phyloP scores from a whole-genome alignment of 1,284 basidiomycete genomes.

The Melampsora larici-populina region DNA sequence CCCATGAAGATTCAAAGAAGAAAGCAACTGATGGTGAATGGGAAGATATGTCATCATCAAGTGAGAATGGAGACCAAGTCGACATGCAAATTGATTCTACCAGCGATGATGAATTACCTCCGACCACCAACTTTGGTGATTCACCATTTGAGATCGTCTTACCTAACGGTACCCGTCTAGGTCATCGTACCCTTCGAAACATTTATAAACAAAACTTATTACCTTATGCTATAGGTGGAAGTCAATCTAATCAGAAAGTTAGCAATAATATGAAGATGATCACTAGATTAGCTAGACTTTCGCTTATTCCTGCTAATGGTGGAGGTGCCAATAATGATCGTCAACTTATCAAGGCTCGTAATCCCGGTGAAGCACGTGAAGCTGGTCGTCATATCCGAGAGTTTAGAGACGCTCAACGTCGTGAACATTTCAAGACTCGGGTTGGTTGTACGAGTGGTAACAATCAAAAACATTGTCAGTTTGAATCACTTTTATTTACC shows the following conservation, averaged over 20 bases:
- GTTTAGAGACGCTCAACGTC: slow-evolving; percentile 73
- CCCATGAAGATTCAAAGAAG: slow-evolving; percentile 58
- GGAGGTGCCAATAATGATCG: neutral
- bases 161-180: slow-evolving; percentile 85
- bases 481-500: neutral
- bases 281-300: slow-evolving; percentile 23
- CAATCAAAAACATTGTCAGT: slow-evolving; percentile 67
- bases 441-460: slow-evolving; percentile 72
- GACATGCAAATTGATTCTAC: slow-evolving; percentile 45
- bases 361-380: slow-evolving; percentile 87
- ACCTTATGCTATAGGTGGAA: slow-evolving; percentile 43
- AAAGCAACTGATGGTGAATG: slow-evolving; percentile 53
- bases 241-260: slow-evolving; percentile 15
- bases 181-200: slow-evolving; percentile 78
- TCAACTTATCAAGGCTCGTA: slow-evolving; percentile 76
- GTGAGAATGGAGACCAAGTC: slow-evolving; percentile 54
- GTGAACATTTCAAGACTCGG: slow-evolving; percentile 79
- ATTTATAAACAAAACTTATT: slow-evolving; percentile 82
- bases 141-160: slow-evolving; percentile 81
- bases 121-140: slow-evolving; percentile 52
- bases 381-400: slow-evolving; percentile 82
- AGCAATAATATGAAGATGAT: slow-evolving; percentile 36
- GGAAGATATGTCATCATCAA: slow-evolving; percentile 63
- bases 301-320: neutral
- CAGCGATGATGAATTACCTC: slow-evolving; percentile 46